Conservation (phyloP, 768 basidiomycete genomes). For the Lentinus tigrinus region DNA sequence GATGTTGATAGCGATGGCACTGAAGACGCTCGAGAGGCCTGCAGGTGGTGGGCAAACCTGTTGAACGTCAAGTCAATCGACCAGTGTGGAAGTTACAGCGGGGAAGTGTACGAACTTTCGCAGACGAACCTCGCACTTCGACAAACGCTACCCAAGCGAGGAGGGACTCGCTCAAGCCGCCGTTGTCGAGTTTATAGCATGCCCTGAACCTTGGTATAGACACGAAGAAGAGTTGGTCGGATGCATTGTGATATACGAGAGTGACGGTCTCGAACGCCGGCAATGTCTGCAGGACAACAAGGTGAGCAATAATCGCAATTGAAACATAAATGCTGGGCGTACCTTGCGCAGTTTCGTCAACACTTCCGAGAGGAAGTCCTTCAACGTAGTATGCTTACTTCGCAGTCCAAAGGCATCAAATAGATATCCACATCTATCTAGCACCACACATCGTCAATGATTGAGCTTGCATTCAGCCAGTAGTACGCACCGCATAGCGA, state of each 20-base stretch:
- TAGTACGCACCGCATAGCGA: neutral
- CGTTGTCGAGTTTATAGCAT: neutral
- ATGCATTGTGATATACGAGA: conserved; percentile 44
- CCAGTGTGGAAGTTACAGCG: neutral
- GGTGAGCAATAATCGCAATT: neutral
- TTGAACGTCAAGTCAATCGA: neutral
- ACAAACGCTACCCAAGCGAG: neutral
- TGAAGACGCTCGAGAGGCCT: neutral
- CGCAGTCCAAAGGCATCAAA: conserved; percentile 44
- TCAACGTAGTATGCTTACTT: conserved; percentile 27
- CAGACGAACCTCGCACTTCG: neutral
- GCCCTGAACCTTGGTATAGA: conserved; percentile 10
- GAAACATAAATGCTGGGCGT: neutral
- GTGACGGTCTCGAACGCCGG: conserved; percentile 39
- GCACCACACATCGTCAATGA: neutral
- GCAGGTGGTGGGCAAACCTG: neutral
- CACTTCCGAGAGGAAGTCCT: conserved; percentile 34
- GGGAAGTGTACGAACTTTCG: neutral
- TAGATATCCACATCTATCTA: conserved; percentile 45
- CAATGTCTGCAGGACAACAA: conserved; percentile 14
- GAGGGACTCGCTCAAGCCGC: neutral
- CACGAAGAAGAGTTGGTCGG: conserved; percentile 57
- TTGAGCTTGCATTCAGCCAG: no score
- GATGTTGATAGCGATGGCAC: neutral
- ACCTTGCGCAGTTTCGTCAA: conserved; percentile 41